Base-by-base conservation (phyloP, 805 yeast species). In the Cyberlindnera nakhonratchasimensis region DNA sequence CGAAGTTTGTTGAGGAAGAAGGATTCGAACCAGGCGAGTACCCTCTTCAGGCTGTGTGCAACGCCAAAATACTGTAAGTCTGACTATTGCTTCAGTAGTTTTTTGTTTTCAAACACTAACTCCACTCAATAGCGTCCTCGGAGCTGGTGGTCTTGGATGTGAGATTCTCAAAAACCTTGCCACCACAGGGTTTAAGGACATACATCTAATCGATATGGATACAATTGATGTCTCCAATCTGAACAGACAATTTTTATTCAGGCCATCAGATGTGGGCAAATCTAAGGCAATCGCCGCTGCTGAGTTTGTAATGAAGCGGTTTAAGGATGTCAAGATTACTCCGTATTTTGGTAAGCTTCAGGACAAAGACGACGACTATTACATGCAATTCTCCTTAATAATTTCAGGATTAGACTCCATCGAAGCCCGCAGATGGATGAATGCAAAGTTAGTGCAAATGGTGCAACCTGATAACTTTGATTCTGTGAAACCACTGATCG, bases 81-180 rank as follows among this genome's bases (percentile, higher is more conserved):
- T 12, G 9, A 28, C n/a, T n/a, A 19, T 11, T 10, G 8, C 9
- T 24, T 16, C 22, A 6, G 7, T 21, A 8, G 24, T 3, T 29
- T 13, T 7, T 6, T 17, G 10, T 20, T 21, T 22, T 4, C 12
- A 4, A 10, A 19, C n/a, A 12, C 4, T 24, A 39, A 52, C 45
- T 37, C 46, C 43, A 10, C 11, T 12, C 11, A n/a, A 8, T 19
- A 55, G 61, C 23, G 71, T 89, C 61, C 82, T 90, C 2, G 97
- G 97, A 0, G 96, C 96, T 2, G 97, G 97, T 13, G 97, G 97
- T 1, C 82, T 90, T 40, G 97, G 97, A 2, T 90, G 96, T 63
- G 97, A 89, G 58, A 69, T 89, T 29, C 67, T 89, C 42, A 90
- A 90, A 62, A 82, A 89, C 57, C 64, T 90, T 31, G 79, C 85